phyloP scores from a whole-genome alignment of 306 rosid genomes.

The Carpinus viminea region DNA sequence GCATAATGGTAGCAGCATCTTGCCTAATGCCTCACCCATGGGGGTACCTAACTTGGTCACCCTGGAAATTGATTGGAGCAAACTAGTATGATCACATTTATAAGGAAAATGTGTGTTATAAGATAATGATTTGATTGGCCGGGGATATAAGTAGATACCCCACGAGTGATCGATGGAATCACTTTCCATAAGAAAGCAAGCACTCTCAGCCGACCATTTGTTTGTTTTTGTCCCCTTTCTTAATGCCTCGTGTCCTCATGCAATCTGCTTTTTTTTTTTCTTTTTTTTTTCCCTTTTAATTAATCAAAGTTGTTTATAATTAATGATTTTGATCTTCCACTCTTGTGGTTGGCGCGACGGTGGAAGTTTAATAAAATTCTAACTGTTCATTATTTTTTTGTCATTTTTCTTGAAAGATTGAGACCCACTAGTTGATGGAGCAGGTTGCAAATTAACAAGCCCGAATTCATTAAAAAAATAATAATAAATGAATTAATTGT shows the following conservation, averaged over 20 bases:
- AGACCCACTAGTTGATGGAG: no score
- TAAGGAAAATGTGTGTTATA: neutral
- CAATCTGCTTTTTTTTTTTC: neutral
- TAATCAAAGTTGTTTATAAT: neutral
- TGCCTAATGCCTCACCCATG: neutral
- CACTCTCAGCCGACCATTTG: conserved; percentile 19
- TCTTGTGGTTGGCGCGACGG: neutral
- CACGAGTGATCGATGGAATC: neutral
- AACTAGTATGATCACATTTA: neutral
- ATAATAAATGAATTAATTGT: no score
- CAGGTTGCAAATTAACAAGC: no score
- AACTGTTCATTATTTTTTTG: no score
- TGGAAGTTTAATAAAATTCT: no score
- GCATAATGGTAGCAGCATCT: neutral
- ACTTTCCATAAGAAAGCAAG: neutral
- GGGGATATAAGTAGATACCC: neutral
- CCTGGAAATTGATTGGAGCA: neutral
- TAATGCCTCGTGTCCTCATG: neutral
- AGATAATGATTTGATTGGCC: neutral
- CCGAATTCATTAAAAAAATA: no score
- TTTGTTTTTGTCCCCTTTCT: no score
- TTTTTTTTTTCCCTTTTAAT: no score
- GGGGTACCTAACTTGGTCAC: neutral
- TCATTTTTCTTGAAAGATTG: neutral
- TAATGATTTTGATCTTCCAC: neutral